Evolutionary conservation across 768 basidiomycete genomes (phyloP).

Genomic region (Termitomyces titanicus): DNA sequence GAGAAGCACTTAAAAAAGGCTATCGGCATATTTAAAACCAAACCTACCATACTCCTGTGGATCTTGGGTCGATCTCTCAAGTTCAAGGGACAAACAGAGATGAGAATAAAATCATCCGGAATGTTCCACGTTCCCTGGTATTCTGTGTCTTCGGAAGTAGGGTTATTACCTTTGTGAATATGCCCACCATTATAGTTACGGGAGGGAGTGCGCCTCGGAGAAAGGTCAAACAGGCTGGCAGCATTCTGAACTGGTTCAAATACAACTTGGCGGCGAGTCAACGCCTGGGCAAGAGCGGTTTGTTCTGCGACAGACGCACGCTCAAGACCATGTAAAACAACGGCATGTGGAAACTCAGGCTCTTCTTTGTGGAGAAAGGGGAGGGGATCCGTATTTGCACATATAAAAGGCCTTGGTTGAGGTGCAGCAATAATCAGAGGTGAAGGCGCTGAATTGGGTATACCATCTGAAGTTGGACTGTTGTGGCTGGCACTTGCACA

Average conservation of each 20-base stretch:
- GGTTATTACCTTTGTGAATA: background rate
- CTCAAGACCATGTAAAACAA: constrained; percentile 74
- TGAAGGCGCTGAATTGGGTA: constrained; percentile 1
- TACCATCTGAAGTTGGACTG: constrained; percentile 3
- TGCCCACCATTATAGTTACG: background rate
- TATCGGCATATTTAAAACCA: background rate
- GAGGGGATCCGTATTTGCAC: constrained; percentile 34
- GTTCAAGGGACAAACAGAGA: constrained; percentile 70
- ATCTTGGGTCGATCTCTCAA: constrained; percentile 62
- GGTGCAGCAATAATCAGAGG: constrained; percentile 12
- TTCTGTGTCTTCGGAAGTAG: constrained; percentile 24
- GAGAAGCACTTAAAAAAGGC: constrained; percentile 3
- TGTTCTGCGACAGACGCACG: constrained; percentile 52
- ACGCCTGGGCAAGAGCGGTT: constrained; percentile 48
- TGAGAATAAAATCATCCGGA: constrained; percentile 66
- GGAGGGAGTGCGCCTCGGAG: background rate
- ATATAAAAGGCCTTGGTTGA: constrained; percentile 19
- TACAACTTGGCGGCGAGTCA: constrained; percentile 48
- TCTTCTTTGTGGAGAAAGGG: constrained; percentile 11
- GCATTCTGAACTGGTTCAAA: constrained; percentile 29
- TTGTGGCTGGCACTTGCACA: background rate
- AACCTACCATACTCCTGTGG: constrained; percentile 59
- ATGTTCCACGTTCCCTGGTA: constrained; percentile 47
- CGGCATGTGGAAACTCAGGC: constrained; percentile 47
- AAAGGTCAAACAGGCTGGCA: constrained; percentile 10